These are phyloP conservation scores for Lactifluus hygrophoroides DNA, from an alignment of 768 basidiomycete species.

Conservation along the genomic window DNA sequence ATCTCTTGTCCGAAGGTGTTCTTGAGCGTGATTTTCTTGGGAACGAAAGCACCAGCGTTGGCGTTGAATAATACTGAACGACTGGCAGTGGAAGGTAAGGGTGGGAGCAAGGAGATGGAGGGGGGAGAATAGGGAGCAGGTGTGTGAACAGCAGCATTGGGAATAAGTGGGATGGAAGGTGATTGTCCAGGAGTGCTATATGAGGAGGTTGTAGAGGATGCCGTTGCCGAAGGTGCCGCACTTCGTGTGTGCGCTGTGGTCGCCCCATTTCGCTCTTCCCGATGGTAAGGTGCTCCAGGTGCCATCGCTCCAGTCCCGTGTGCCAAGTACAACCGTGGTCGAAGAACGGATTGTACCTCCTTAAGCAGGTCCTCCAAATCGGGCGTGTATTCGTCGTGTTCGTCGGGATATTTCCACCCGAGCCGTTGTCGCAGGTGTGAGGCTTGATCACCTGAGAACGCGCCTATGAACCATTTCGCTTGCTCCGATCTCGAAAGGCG, in stretches of 20 bases:
- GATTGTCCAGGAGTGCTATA: slow-evolving; percentile 62
- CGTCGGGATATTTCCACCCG: not conserved
- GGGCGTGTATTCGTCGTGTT: not conserved
- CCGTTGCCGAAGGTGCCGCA: not conserved
- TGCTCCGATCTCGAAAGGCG: not conserved
- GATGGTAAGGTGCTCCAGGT: not conserved
- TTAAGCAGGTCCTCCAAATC: not conserved
- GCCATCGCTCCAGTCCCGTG: not conserved
- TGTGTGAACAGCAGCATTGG: slow-evolving; percentile 41
- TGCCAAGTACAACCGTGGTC: not conserved
- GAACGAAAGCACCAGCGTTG: slow-evolving; percentile 60
- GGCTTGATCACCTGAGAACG: not conserved
- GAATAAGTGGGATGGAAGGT: slow-evolving; percentile 45
- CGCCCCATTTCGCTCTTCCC: not conserved
- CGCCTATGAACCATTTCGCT: not conserved
- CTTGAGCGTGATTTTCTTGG: slow-evolving; percentile 31
- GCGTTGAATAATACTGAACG: slow-evolving; percentile 41
- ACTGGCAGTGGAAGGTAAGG: slow-evolving; percentile 51
- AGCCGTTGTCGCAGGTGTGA: not conserved
- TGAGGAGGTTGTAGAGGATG: no score
- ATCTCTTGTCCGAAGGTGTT: slow-evolving; percentile 48
- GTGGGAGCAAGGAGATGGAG: slow-evolving; percentile 54
- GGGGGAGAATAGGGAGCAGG: slow-evolving; percentile 39
- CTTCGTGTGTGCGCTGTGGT: not conserved
- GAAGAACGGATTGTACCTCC: not conserved